Evolutionary conservation across 2,329 filamentous ascomycete genomes (phyloP).

Genomic region (Pseudogymnoascus sp.): DNA sequence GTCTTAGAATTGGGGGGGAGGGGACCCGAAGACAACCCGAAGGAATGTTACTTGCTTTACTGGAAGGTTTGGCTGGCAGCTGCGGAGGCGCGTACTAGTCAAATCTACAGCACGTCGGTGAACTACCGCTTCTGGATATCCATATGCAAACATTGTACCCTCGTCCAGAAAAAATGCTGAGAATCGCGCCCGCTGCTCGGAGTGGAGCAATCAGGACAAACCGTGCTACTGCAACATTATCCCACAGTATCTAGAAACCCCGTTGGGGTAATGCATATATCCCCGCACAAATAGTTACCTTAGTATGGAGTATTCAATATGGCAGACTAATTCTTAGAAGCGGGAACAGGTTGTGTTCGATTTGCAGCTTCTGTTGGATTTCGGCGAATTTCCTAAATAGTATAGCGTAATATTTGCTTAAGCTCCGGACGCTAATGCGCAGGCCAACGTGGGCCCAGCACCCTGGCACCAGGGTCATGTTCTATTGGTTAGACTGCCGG

Average conservation of each 20-base stretch:
- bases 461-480: not conserved
- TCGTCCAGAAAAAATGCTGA: not conserved
- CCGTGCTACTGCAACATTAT: not conserved
- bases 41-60: not conserved
- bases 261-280: not conserved
- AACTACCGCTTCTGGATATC: not conserved
- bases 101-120: not conserved
- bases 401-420: not conserved
- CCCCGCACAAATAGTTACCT: not conserved
- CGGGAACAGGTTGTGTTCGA: not conserved
- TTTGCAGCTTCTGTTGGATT: not conserved
- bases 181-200: not conserved
- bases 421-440: not conserved
- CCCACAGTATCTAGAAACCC: not conserved
- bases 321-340: not conserved
- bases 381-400: slow-evolving; percentile 1
- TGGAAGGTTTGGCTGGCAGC: not conserved
- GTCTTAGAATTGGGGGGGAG: not conserved
- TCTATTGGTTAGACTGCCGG: not conserved
- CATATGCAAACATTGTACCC: not conserved
- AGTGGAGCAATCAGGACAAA: not conserved
- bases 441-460: not conserved
- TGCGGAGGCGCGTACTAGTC: not conserved
- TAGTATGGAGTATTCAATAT: not conserved
- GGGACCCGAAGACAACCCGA: not conserved